These are phyloP conservation scores for Schwanniomyces polymorphus DNA, from an alignment of 805 yeast species.

Conservation along the genomic window DNA sequence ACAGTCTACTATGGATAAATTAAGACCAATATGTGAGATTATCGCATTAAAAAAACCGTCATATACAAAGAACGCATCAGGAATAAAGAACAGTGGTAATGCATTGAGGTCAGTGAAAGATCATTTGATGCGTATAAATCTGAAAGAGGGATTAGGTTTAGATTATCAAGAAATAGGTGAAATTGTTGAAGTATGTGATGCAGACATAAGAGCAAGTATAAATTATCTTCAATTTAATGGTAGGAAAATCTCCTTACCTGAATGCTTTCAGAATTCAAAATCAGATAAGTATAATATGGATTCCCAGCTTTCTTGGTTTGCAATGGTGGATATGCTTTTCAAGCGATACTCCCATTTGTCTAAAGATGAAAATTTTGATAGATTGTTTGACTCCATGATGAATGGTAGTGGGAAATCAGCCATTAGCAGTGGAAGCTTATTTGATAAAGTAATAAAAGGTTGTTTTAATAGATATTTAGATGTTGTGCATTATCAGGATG, in stretches of 20 bases:
- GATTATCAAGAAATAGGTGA: conserved; percentile 57
- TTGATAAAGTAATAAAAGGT: conserved; percentile 68
- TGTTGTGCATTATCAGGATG: conserved; percentile 62
- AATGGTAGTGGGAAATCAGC: conserved; percentile 36
- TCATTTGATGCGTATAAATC: conserved; percentile 48
- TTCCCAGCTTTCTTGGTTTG: conserved; percentile 63
- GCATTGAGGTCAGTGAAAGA: conserved; percentile 39
- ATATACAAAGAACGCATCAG: conserved; percentile 41
- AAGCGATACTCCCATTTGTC: conserved; percentile 45
- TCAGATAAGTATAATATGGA: conserved; percentile 49
- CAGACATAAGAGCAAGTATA: conserved; percentile 83
- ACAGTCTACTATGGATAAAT: conserved; percentile 62
- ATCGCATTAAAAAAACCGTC: conserved; percentile 64
- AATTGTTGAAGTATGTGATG: conserved; percentile 68
- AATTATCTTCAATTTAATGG: conserved; percentile 73
- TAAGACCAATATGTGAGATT: conserved; percentile 73
- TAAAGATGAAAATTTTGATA: conserved; percentile 48
- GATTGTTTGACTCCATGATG: conserved; percentile 47
- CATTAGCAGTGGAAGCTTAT: conserved; percentile 35
- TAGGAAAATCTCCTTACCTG: conserved; percentile 11
- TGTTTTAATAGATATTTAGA: conserved; percentile 68
- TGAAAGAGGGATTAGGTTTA: conserved; percentile 51
- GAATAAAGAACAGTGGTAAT: conserved; percentile 38
- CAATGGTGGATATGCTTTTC: conserved; percentile 62
- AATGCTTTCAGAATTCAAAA: not conserved